Percentiles rank a stretch among this genome's conserved stretches.
Conservation (phyloP, 257 asterid species). For the Linaria vulgaris region DNA sequence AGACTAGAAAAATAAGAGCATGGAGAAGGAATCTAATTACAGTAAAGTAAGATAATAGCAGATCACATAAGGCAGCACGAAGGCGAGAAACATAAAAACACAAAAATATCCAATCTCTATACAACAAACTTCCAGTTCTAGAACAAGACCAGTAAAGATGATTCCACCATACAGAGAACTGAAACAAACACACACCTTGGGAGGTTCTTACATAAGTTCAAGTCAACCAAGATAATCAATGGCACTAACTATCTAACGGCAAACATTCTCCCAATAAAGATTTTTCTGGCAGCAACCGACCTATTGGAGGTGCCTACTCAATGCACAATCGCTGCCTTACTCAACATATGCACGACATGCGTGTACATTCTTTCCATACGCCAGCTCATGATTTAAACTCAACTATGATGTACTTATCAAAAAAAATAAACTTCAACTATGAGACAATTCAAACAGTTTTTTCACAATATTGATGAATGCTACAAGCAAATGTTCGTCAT, state of each 20-base stretch:
- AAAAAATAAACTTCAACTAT: too few species aligned
- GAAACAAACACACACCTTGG: too few species aligned
- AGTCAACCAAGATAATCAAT: too few species aligned
- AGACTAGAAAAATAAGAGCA: not conserved
- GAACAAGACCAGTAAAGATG: too few species aligned
- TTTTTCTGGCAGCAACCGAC: too few species aligned
- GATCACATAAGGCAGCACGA: constrained; percentile 7
- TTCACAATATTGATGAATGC: not conserved
- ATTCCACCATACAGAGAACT: too few species aligned
- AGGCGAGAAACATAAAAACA: not conserved
- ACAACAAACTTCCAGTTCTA: not conserved
- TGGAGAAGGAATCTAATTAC: constrained; percentile 10
- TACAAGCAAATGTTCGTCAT: not conserved
- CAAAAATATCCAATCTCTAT: not conserved
- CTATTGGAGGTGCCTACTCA: too few species aligned
- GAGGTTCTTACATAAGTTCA: too few species aligned
- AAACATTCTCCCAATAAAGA: too few species aligned
- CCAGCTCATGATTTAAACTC: not conserved
- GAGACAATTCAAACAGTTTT: not conserved
- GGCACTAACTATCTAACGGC: too few species aligned
- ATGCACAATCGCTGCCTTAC: too few species aligned
- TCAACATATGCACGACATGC: not conserved
- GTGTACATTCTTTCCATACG: not conserved
- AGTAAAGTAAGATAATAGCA: constrained; percentile 4
- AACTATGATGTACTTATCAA: too few species aligned